Evolutionary conservation across 2,329 filamentous ascomycete genomes (phyloP).

Genomic region (Exserohilum rostratum): DNA sequence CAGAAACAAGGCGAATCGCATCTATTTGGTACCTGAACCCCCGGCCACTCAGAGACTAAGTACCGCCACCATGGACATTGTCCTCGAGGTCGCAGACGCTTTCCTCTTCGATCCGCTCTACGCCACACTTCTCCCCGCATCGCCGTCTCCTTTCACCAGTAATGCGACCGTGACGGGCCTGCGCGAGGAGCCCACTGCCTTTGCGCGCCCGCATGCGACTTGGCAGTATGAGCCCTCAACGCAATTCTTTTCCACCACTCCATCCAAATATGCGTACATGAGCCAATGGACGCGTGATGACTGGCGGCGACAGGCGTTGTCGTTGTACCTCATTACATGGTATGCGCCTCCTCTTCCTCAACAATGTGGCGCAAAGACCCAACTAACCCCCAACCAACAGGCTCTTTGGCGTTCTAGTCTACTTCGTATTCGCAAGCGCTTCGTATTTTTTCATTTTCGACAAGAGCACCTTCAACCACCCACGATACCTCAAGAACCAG

Average conservation of each 20-base stretch:
- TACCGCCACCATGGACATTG: conserved; percentile 75
- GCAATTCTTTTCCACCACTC: conserved; percentile 70
- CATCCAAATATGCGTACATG: conserved; percentile 77
- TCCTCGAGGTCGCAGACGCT: conserved; percentile 84
- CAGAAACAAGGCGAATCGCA: conserved; percentile 27
- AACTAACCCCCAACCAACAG: conserved; percentile 55
- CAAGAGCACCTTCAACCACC: conserved; percentile 85
- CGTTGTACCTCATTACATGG: conserved; percentile 87
- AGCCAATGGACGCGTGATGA: conserved; percentile 81
- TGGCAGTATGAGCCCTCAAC: conserved; percentile 78
- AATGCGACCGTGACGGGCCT: conserved; percentile 64
- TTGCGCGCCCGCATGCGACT: conserved; percentile 32
- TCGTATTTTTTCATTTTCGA: conserved; percentile 93
- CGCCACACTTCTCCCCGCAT: conserved; percentile 68
- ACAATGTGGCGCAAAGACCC: not conserved
- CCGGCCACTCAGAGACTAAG: conserved; percentile 13
- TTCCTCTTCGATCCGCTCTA: conserved; percentile 82
- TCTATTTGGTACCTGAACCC: conserved; percentile 26
- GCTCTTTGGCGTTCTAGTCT: conserved; percentile 82
- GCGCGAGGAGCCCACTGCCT: conserved; percentile 46
- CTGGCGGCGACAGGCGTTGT: conserved; percentile 72
- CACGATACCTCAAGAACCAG: conserved; percentile 95
- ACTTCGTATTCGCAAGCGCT: conserved; percentile 81
- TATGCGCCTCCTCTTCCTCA: conserved; percentile 48
- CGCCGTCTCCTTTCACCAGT: conserved; percentile 54